These are phyloP conservation scores for Chlorella sp. DNA, from an alignment of 139 green algal genomes.

Conservation along the genomic window DNA sequence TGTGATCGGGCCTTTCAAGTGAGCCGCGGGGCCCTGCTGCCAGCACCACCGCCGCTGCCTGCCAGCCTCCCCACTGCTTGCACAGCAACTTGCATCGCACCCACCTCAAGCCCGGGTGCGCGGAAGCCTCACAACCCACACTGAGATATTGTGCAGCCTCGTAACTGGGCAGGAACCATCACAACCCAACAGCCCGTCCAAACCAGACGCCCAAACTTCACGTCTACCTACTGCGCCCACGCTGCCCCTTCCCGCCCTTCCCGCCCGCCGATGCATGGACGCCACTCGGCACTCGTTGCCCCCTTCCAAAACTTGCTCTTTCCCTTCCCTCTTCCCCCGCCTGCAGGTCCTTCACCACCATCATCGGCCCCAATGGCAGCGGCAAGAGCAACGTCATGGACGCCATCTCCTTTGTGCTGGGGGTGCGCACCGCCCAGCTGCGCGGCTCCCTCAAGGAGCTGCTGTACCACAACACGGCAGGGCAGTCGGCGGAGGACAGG, in stretches of 20 bases:
- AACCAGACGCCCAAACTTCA: too few species aligned
- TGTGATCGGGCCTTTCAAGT: conserved; percentile 91
- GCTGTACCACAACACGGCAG: conserved; percentile 83
- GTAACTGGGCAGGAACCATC: too few species aligned
- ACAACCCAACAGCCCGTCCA: too few species aligned
- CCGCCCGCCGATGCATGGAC: background rate
- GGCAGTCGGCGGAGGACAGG: conserved; percentile 37
- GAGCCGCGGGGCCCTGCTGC: background rate
- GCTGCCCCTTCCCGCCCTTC: background rate
- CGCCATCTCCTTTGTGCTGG: conserved; percentile 98
- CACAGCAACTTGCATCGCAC: background rate
- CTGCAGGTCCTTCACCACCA: conserved; percentile 84
- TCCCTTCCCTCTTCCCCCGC: background rate
- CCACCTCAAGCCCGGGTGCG: background rate
- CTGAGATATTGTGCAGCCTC: too few species aligned
- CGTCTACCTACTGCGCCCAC: background rate
- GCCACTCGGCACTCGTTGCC: too few species aligned
- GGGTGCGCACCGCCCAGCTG: conserved; percentile 83
- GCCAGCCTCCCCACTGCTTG: background rate
- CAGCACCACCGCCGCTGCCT: too few species aligned
- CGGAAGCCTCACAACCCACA: too few species aligned
- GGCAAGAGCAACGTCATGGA: conserved; percentile 99
- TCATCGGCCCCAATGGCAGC: conserved; percentile 95
- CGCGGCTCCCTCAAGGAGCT: conserved; percentile 91
- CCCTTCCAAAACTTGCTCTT: too few species aligned